A percentile compares a stretch with the other conserved stretches of the same genome.
Evolutionary conservation across 2,329 filamentous ascomycete genomes (phyloP).

Genomic region (Geosmithia morbida): DNA sequence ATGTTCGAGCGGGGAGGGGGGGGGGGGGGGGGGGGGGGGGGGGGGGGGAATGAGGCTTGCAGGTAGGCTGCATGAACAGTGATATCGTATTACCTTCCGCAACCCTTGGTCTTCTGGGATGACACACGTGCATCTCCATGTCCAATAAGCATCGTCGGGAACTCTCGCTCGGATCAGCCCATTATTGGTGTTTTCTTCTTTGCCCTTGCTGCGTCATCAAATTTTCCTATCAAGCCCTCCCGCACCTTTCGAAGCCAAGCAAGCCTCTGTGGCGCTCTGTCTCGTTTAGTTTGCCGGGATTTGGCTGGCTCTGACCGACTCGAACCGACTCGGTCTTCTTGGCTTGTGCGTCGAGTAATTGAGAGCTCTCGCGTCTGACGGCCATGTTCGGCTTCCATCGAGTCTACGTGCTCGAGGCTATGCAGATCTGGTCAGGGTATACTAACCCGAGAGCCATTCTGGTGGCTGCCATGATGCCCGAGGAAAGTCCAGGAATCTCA

Average conservation of each 20-base stretch:
- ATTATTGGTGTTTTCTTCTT: no score
- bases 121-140: background rate
- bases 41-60: background rate
- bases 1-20: no score
- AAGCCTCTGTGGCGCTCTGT: background rate
- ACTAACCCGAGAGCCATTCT: no score
- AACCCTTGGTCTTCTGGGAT: background rate
- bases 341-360: no score
- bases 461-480: no score
- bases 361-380: no score
- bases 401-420: background rate
- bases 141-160: background rate
- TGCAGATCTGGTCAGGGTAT: background rate
- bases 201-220: no score
- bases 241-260: background rate
- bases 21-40: no score
- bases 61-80: background rate
- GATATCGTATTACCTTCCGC: background rate
- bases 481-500: background rate
- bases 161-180: background rate
- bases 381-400: no score
- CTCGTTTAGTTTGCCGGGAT: background rate
- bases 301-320: background rate
- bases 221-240: background rate
- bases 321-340: background rate